Base-by-base conservation (phyloP, 192 early-diverging fungal species). In the Coemansia pectinata region DNA sequence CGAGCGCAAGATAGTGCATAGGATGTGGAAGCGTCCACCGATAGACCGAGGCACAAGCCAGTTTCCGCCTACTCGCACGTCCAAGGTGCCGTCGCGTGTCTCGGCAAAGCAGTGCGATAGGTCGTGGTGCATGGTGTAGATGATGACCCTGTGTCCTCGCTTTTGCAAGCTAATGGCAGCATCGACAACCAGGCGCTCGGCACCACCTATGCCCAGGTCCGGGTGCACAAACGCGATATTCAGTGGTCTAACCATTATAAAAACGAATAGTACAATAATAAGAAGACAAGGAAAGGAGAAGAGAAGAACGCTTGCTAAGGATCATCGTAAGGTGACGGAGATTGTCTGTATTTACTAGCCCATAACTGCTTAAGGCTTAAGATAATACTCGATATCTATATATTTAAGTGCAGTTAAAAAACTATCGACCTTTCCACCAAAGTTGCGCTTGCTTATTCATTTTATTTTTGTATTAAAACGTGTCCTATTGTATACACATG, bases 51-150 rank as follows among this genome's bases (percentile, higher is more conserved):
- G 96, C 5, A 98, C 68, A 36, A 88, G 78, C 61, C 83, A 88
- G 69, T 93, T 87, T 36, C 93, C 91, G 19, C 76, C 75, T 4
- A 96, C 91, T 11, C 72, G 73, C 1, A 98, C 90, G 4, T 85
- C 77, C 10, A 97, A 85, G 14, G 94, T 94, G 38, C 93, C 94
- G 74, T 96, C 91, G 64, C 87, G 81, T 4, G 95, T 96, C 80
- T 98, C 96, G 66, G 90, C 86, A 77, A 98, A 98, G 79, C 93
- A 94, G 78, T 97, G 96, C 5, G 76, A 52, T 0, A 85, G 80
- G 77, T 96, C 94, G 72, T 96, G 94, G 81, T 97, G 94, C 64
- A 92, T 93, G 15, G 96, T 98, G 78, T 90, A 97, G 62, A 98
- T 85, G 36, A 79, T 67, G 2, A 97, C 90, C 10, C 83, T 57